These are phyloP conservation scores for Ambrosia trifida DNA, from an alignment of 129 eudicot genomes.

Conservation along the genomic window DNA sequence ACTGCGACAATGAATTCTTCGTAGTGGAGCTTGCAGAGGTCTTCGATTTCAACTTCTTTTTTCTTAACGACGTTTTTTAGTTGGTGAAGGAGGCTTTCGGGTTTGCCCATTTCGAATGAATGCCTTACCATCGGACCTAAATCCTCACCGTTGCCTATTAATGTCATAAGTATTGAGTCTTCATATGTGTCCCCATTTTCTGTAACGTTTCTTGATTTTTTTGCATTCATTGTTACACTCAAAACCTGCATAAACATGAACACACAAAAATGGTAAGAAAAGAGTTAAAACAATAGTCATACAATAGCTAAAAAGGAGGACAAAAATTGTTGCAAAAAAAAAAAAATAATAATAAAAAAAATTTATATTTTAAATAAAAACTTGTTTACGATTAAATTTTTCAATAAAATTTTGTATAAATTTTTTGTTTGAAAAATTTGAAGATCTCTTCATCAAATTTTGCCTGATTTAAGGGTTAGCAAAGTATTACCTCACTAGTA, in stretches of 20 bases:
- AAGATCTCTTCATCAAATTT: too few species aligned
- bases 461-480: too few species aligned
- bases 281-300: background rate
- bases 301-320: too few species aligned
- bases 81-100: slow-evolving; percentile 71
- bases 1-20: slow-evolving; percentile 93
- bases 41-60: slow-evolving; percentile 93
- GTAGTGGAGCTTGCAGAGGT: slow-evolving; percentile 87
- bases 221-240: slow-evolving; percentile 55
- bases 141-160: slow-evolving; percentile 90
- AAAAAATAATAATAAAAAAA: too few species aligned
- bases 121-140: slow-evolving; percentile 84
- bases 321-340: too few species aligned
- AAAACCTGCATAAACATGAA: slow-evolving; percentile 24
- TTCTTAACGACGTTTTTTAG: slow-evolving; percentile 67
- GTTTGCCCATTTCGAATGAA: slow-evolving; percentile 76
- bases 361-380: too few species aligned
- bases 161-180: slow-evolving; percentile 79
- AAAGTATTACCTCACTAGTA: too few species aligned
- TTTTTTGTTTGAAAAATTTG: too few species aligned
- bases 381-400: too few species aligned
- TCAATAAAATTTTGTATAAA: too few species aligned
- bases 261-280: background rate
- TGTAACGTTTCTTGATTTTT: slow-evolving; percentile 53
- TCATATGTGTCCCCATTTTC: slow-evolving; percentile 86